Base-by-base conservation (phyloP, 176 grass and related monocot species). In the Bothriochloa decipiens region DNA sequence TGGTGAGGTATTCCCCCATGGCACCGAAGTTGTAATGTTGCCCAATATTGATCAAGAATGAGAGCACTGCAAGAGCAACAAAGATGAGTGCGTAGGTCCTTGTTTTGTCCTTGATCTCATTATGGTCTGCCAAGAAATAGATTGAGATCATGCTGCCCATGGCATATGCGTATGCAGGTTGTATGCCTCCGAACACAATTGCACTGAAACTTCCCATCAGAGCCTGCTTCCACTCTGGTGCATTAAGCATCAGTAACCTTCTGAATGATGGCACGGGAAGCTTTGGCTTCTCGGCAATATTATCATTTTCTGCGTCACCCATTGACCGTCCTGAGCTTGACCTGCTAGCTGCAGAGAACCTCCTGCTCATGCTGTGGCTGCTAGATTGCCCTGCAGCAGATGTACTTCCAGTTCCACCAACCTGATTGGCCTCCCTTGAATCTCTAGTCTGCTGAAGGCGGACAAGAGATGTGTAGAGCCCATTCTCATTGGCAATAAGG, bases 1-100 rank as follows among this genome's bases (percentile, higher is more conserved):
- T 99, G 79, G 96, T 99, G 53, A 99, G 88, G 78, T 96, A 99
- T 75, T 99, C 96, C 7, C 96, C 96, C 96, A 99, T 99, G 25
- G 84, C 86, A 28, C 96, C 93, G 18, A 99, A 99, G 90, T 92
- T 99, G 88, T 99, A 99, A 81, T 99, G 96, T 79, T 99, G 93
- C 40, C 87, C 91, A 29, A 99, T 88, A 74, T 96, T 99, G 75
- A 96, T 94, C 70, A 92, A 71, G 89, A 99, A 94, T 25, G 93
- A 91, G 42, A 96, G 77, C n/a, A 92, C 45, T 5, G 96, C 85
- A 27, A 96, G 85, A 11, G 57, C 89, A 3, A 99, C 70, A 65
- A 99, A 99, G 57, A 96, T 81, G 47, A 99, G 86, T 40, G 96
- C 81, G 29, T 94, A 99, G 42, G 84, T 83, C 68, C 86, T 88